Percentiles rank a stretch among this genome's conserved stretches.
phyloP scores from a whole-genome alignment of 1,139 yeast species.

The Scheffersomyces lignicola region DNA sequence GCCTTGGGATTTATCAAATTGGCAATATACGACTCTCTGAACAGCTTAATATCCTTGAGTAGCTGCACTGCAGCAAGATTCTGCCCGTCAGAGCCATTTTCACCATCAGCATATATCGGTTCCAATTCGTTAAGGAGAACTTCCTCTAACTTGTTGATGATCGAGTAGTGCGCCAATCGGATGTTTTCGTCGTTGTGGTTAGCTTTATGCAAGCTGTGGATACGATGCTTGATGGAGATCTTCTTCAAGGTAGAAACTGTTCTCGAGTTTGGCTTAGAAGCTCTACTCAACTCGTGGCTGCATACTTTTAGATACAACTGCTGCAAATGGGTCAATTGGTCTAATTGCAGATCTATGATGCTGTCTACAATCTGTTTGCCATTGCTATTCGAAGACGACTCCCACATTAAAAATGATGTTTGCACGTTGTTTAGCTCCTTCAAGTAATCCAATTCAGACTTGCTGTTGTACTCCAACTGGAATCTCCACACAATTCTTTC shows the following conservation, averaged over 20 bases:
- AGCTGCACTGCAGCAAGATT: background rate
- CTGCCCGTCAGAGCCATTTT: background rate
- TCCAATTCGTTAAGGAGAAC: conserved; percentile 13
- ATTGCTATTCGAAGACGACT: conserved; percentile 25
- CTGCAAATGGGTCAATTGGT: conserved; percentile 24
- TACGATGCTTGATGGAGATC: conserved; percentile 30
- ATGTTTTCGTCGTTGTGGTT: conserved; percentile 11
- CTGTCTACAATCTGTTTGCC: conserved; percentile 15
- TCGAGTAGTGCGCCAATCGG: conserved; percentile 16
- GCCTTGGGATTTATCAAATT: too few relatives aligned
- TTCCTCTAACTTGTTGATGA: conserved; percentile 20
- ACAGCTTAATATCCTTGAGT: background rate
- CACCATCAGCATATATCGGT: background rate
- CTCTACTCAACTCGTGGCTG: conserved; percentile 15
- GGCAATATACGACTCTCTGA: conserved; percentile 1
- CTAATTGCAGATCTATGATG: conserved; percentile 15
- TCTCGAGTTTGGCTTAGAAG: conserved; percentile 14
- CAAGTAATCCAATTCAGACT: conserved; percentile 27
- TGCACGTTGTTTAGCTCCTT: conserved; percentile 21
- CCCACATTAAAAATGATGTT: conserved; percentile 44
- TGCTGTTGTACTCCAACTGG: conserved; percentile 33
- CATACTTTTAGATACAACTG: conserved; percentile 25
- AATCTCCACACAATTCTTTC: conserved; percentile 47
- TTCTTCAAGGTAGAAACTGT: conserved; percentile 28
- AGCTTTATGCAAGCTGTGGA: conserved; percentile 17